Conservation (phyloP, 148 eudicot genomes). For the Gaultheria prostrata region DNA sequence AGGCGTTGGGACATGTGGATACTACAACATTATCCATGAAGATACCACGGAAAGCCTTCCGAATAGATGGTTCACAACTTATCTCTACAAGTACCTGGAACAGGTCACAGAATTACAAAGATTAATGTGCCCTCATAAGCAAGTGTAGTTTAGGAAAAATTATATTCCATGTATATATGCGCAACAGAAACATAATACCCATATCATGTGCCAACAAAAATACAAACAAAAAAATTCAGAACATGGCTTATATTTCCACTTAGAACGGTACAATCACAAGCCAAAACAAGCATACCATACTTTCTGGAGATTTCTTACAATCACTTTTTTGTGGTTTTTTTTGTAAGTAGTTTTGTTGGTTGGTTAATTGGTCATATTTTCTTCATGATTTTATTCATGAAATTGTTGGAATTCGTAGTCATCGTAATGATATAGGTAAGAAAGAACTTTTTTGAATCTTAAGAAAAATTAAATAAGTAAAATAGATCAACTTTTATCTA, state of each 20-base stretch:
- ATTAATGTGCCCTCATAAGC: background rate
- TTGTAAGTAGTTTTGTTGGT: too few species aligned
- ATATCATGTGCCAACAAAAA: conserved; percentile 74
- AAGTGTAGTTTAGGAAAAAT: background rate
- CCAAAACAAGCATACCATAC: conserved; percentile 43
- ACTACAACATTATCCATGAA: conserved; percentile 87
- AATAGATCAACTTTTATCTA: too few species aligned
- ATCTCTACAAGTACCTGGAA: conserved; percentile 90
- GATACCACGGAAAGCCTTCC: conserved; percentile 85
- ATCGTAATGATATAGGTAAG: too few species aligned
- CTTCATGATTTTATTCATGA: too few species aligned
- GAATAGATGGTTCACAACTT: conserved; percentile 87
- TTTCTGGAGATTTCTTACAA: conserved; percentile 71
- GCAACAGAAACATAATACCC: conserved; percentile 18
- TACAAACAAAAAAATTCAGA: conserved; percentile 3
- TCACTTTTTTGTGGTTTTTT: too few species aligned
- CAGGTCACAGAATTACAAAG: conserved; percentile 11
- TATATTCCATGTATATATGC: background rate
- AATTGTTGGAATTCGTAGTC: too few species aligned
- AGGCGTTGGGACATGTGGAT: conserved; percentile 79
- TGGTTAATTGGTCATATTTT: too few species aligned
- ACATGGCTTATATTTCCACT: conserved; percentile 4
- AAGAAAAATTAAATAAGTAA: too few species aligned
- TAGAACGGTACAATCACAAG: background rate
- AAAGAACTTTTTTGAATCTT: too few species aligned